Evolutionary conservation across 164 flowering plant species (phyloP), one percentile per base, ranked within the genome.

Genomic region (Houttuynia cordata): DNA sequence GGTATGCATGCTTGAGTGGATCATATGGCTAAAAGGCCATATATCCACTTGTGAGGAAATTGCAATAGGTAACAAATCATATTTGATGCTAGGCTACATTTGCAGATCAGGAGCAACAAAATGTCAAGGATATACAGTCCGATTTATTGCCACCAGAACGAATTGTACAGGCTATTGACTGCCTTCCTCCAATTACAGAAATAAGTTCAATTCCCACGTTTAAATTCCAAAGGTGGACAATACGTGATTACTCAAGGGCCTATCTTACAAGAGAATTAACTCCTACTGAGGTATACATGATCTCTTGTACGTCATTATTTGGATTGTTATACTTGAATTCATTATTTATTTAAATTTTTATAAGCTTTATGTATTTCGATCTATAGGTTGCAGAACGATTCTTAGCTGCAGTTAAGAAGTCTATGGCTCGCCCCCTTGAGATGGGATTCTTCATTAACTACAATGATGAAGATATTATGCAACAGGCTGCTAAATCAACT

Each of bases 391-490:
- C 90, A 34, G 80, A 82, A 65, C 63, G 76, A 18, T 75, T 92
- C 61, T 64, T 87, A 67, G 79, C 70, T 61, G 80, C 83, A 56
- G 86, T 86, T 4, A 58, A 51, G 24, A 78, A 84, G 57, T 83
- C 91, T 41, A 74, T 81, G n/a, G 69, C 53, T 9, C 74, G 78
- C 57, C 65, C 73, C 42, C 39, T 77, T 56, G 53, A 74, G 34
- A 93, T 93, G 98, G 78, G 91, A 59, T 89, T 93, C 78, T 93
- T 93, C 64, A 89, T 93, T 52, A 79, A 75, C 67, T 74, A 68
- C 19, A 58, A 75, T 63, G 64, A 50, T 25, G 75, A 80, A 49
- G 87, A 87, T 64, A 87, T 93, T 71, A 61, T 84, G 56, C 68
- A 60, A 67, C 96, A 93, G 70, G 98, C 98, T 56, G 67, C 67